Conservation (phyloP, 495 filamentous ascomycete genomes). For the Echria macrotheca region DNA sequence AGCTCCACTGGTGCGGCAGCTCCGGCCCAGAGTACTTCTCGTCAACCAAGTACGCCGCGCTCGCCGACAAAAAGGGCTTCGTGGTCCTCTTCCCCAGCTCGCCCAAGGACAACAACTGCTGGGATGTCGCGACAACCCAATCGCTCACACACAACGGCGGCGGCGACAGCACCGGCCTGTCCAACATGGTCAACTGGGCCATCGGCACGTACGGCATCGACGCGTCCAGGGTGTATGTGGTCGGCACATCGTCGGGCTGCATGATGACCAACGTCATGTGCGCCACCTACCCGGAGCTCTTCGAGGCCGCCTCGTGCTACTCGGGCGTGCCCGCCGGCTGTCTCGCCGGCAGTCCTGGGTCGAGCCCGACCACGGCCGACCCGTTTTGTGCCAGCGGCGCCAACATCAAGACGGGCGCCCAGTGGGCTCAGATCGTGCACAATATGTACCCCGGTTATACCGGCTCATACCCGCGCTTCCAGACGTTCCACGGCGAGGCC, state of each 20-base stretch:
- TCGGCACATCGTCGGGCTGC: conserved; percentile 43
- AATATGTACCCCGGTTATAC: conserved; percentile 32
- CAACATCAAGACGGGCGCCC: conserved; percentile 26
- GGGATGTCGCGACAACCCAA: conserved; percentile 40
- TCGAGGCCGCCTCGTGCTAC: conserved; percentile 36
- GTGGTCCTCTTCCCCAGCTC: conserved; percentile 44
- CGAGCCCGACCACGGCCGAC: conserved; percentile 36
- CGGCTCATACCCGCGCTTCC: conserved; percentile 32
- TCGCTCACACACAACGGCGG: conserved; percentile 46
- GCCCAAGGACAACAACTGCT: conserved; percentile 40
- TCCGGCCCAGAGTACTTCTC: conserved; percentile 36
- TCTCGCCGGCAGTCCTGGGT: conserved; percentile 29
- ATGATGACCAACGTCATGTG: conserved; percentile 48
- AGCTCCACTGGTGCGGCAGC: conserved; percentile 39
- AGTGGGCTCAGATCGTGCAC: conserved; percentile 29
- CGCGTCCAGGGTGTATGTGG: conserved; percentile 39
- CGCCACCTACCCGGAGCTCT: conserved; percentile 36
- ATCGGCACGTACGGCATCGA: conserved; percentile 42
- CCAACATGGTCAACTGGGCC: conserved; percentile 49
- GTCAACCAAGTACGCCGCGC: conserved; percentile 32
- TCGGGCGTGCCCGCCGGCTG: conserved; percentile 37
- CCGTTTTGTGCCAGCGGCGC: conserved; percentile 32
- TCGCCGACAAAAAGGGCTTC: conserved; percentile 40
- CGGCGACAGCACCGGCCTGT: conserved; percentile 46
- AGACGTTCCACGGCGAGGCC: conserved; percentile 35